phyloP scores from a whole-genome alignment of 768 basidiomycete species.

The Leccinum rimulosum region DNA sequence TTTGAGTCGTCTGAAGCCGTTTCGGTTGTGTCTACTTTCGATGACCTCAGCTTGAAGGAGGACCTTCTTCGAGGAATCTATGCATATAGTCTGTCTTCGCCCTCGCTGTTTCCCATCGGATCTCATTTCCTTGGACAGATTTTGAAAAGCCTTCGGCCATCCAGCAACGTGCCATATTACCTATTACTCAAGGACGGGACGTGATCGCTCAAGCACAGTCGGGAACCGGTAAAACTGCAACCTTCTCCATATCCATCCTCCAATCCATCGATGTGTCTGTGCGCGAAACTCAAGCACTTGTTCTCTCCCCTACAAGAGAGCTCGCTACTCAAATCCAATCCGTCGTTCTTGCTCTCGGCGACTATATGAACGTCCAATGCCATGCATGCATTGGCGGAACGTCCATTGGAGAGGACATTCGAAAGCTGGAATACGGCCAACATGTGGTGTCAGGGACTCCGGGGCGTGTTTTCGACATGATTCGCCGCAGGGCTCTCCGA shows the following conservation, averaged over 20 bases:
- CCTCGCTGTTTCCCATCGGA: not conserved
- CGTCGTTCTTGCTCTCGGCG: constrained; percentile 91
- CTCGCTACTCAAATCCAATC: constrained; percentile 99
- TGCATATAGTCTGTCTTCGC: constrained; percentile 78
- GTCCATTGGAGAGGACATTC: constrained; percentile 95
- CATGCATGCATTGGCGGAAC: constrained; percentile 98
- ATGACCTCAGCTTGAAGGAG: constrained; percentile 89
- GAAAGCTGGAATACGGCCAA: constrained; percentile 95
- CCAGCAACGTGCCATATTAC: constrained; percentile 96
- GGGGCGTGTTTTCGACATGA: constrained; percentile 99
- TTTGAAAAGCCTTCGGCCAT: constrained; percentile 99
- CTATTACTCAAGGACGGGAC: constrained; percentile 93
- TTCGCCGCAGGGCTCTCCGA: constrained; percentile 86
- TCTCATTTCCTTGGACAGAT: constrained; percentile 41
- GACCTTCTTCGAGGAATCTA: constrained; percentile 96
- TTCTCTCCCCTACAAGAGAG: constrained; percentile 97
- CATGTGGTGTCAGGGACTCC: constrained; percentile 98
- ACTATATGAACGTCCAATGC: constrained; percentile 99
- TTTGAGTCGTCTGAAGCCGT: constrained; percentile 95
- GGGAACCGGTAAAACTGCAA: constrained; percentile 99
- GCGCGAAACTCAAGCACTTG: constrained; percentile 93
- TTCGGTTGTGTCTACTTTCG: constrained; percentile 84
- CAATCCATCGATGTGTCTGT: constrained; percentile 96
- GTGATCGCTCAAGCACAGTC: constrained; percentile 99
- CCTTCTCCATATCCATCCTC: constrained; percentile 96